phyloP scores from a whole-genome alignment of 305 asterid species.

The Monarda citriodora region DNA sequence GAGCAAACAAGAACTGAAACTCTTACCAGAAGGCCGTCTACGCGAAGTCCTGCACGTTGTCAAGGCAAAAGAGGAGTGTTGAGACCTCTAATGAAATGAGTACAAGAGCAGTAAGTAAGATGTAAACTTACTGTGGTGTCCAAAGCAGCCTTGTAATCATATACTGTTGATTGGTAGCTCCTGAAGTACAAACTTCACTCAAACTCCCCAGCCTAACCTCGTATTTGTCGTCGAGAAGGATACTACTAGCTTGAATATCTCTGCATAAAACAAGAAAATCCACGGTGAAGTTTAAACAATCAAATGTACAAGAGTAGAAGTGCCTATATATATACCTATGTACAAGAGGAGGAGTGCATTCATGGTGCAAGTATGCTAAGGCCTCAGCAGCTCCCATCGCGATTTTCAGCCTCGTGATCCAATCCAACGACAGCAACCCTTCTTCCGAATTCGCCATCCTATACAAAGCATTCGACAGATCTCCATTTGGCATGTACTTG shows the following conservation, averaged over 20 bases:
- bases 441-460: slow-evolving; percentile 27
- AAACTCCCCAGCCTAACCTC: slow-evolving; percentile 91
- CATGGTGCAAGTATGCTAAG: slow-evolving; percentile 75
- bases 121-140: slow-evolving; percentile 53
- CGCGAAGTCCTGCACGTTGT: slow-evolving; percentile 57
- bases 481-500: slow-evolving; percentile 69
- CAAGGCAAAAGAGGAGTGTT: slow-evolving; percentile 10
- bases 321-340: slow-evolving; percentile 53
- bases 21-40: slow-evolving; percentile 47
- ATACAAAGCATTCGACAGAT: slow-evolving; percentile 55
- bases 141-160: slow-evolving; percentile 47
- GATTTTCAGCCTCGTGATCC: slow-evolving; percentile 86
- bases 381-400: slow-evolving; percentile 90
- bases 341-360: slow-evolving; percentile 74
- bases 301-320: too few species aligned
- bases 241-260: slow-evolving; percentile 87
- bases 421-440: slow-evolving; percentile 61
- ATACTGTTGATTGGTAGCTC: slow-evolving; percentile 36
- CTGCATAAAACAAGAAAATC: slow-evolving; percentile 52
- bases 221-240: slow-evolving; percentile 80
- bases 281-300: too few species aligned
- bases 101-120: too few species aligned
- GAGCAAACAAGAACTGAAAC: not conserved
- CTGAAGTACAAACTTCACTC: slow-evolving; percentile 50
- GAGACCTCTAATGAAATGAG: not conserved